Conservation (phyloP, 2,329 filamentous ascomycete species). For the Talaromyces sp. region DNA sequence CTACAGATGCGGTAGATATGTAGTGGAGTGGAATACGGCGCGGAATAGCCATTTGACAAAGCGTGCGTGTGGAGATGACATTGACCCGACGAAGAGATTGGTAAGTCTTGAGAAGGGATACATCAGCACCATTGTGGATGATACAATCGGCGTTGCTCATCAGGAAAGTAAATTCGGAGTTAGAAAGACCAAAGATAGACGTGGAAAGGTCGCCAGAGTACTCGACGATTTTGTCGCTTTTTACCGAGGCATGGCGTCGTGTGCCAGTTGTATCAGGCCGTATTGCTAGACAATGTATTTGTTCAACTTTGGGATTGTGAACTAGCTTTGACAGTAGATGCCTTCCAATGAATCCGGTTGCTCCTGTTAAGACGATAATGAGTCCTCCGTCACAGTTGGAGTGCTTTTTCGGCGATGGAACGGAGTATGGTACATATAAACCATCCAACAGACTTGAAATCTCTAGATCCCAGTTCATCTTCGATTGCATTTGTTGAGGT, state of each 20-base stretch:
- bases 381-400: neutral
- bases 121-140: constrained; percentile 54
- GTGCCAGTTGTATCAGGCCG: constrained; percentile 3
- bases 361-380: constrained; percentile 28
- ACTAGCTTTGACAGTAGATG: constrained; percentile 40
- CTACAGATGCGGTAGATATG: constrained; percentile 29
- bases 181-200: constrained; percentile 34
- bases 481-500: neutral
- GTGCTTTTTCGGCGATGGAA: too few species aligned
- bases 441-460: constrained; percentile 22
- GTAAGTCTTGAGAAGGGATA: constrained; percentile 30
- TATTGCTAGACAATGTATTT: constrained; percentile 46
- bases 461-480: constrained; percentile 44
- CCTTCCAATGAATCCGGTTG: constrained; percentile 39
- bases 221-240: constrained; percentile 31
- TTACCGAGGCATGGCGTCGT: neutral
- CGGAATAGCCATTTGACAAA: constrained; percentile 22
- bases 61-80: constrained; percentile 24
- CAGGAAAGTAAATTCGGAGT: constrained; percentile 22
- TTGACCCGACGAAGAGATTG: constrained; percentile 26
- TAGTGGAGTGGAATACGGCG: constrained; percentile 31
- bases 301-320: constrained; percentile 27
- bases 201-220: constrained; percentile 39
- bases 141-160: constrained; percentile 43
- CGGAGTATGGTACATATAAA: neutral